Base-by-base conservation (phyloP, 331 rosid genomes). In the Quercus tomentella region DNA sequence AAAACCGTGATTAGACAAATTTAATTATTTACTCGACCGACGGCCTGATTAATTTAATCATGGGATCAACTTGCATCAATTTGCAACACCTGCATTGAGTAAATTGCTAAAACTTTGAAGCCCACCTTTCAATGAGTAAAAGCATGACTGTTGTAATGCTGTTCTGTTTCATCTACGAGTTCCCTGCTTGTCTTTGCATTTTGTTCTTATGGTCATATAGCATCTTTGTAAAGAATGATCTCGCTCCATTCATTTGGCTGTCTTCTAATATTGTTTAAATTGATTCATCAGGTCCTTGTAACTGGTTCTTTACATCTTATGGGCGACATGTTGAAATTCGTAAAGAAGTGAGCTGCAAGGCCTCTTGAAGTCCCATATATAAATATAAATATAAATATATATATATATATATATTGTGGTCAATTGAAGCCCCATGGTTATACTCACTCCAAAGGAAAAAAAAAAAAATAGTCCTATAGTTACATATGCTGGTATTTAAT, bases 261-360 rank as follows among this genome's bases (percentile, higher is more conserved):
- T 54, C 22, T 16, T 65, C 20, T 30, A 30, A 75, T 76, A 70
- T 41, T 60, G 31, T 57, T 80, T 35, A 78, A 77, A 52, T 56
- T 77, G 75, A 70, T 79, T 66, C 54, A 72, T 79, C 89, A 95
- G 99, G 98, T 95, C 73, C 96, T 95, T 68, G 97, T 95, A 56
- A 91, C 96, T 7, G 97, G 98, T 68, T 95, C 97, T 58, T 60
- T 95, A 63, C 99, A 95, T 84, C 99, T 95, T 70, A 84, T 90
- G 80, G 97, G 99, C 37, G 98, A 95, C 21, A 90, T 91, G 70
- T 83, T 95, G 92, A 93, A 81, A 89, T 83, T 89, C 63, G 74
- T 95, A 76, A 95, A 87, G 88, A 89, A 89, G 86, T 94, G 86
- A 94, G 78, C 74, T 67, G 72, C 60, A 30, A 71, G 77, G 37